Evolutionary conservation across 441 rosid species (phyloP).

Genomic region (Jatropha multifida): DNA sequence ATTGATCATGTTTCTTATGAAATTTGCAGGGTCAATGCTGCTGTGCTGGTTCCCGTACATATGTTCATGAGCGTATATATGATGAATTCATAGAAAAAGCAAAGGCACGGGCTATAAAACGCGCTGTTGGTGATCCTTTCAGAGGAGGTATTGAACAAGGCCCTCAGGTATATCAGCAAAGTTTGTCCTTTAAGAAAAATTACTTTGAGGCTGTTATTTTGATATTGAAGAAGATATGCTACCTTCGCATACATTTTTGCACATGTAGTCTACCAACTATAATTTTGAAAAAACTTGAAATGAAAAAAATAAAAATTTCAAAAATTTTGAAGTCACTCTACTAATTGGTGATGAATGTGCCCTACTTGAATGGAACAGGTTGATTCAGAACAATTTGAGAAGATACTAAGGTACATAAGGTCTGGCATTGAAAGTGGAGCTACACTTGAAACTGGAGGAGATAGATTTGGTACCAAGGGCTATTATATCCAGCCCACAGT

Average conservation of each 20-base stretch:
- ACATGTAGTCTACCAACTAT: not conserved
- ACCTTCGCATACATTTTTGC: not conserved
- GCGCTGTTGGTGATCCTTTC: constrained; percentile 87
- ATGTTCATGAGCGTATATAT: constrained; percentile 70
- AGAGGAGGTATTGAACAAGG: constrained; percentile 80
- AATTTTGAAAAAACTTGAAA: not conserved
- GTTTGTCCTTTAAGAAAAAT: too few relatives aligned
- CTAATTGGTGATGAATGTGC: not conserved
- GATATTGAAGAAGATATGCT: too few relatives aligned
- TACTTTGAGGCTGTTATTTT: not conserved
- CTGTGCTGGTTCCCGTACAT: constrained; percentile 88
- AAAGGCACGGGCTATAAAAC: constrained; percentile 68
- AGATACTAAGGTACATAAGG: constrained; percentile 65
- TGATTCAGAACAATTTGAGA: constrained; percentile 65
- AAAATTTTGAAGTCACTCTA: not conserved
- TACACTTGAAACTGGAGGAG: constrained; percentile 88
- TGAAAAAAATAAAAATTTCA: not conserved
- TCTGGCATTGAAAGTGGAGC: constrained; percentile 72
- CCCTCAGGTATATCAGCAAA: constrained; percentile 59
- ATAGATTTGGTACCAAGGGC: constrained; percentile 61
- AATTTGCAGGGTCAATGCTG: constrained; percentile 82
- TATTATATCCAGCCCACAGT: constrained; percentile 87
- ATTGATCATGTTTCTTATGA: not conserved
- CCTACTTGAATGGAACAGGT: constrained; percentile 42
- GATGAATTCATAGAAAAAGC: constrained; percentile 83